Evolutionary conservation across 2,329 filamentous ascomycete genomes (phyloP).

Genomic region (Ascochyta fabae): DNA sequence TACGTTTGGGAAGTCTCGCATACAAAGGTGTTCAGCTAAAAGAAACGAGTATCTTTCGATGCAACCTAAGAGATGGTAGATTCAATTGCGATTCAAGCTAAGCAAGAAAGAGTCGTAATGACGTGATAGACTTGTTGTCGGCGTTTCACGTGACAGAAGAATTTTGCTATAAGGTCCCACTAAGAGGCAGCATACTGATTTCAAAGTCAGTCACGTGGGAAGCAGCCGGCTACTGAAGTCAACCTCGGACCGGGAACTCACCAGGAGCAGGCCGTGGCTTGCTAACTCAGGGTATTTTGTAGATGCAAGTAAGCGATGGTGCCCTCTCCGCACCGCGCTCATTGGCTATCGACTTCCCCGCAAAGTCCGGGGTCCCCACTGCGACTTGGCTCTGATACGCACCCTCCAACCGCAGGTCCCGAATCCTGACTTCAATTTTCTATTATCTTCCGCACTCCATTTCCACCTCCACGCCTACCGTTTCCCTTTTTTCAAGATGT

Average conservation of each 20-base stretch:
- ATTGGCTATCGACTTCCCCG: background rate
- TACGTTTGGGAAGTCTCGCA: no score
- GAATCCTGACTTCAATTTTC: background rate
- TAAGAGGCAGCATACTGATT: background rate
- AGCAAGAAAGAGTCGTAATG: no score
- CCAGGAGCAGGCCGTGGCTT: background rate
- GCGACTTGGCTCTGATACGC: background rate
- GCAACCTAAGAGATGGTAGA: no score
- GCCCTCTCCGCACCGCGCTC: background rate
- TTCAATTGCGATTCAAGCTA: no score
- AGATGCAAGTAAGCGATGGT: background rate
- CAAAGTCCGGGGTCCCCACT: background rate
- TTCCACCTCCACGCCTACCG: background rate
- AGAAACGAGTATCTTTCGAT: no score
- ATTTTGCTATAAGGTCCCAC: background rate
- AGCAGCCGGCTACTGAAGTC: background rate
- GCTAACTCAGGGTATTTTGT: background rate
- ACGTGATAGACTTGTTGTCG: no score
- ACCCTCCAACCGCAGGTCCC: background rate
- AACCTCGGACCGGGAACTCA: conserved; percentile 4
- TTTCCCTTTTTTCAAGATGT: background rate
- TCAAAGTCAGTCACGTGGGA: background rate
- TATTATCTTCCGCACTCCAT: no score
- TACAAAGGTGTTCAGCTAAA: no score
- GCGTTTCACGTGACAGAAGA: background rate